Percentiles rank a stretch among this genome's conserved stretches.
These are phyloP conservation scores for Venturia carpophila DNA, from an alignment of 2,329 filamentous ascomycete species.

Conservation along the genomic window DNA sequence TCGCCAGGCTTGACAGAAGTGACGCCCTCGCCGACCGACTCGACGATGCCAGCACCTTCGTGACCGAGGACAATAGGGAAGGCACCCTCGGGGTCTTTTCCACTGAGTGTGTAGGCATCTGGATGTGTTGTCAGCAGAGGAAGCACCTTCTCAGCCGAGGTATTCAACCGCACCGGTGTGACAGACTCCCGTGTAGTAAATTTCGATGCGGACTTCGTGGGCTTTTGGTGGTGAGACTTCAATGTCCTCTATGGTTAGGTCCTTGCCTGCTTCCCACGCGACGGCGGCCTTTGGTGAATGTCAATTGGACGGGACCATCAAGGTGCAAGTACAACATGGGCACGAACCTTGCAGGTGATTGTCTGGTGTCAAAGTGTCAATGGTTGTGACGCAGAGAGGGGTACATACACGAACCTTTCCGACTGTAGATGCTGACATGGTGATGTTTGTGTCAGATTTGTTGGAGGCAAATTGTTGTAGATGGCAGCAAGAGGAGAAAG, in stretches of 20 bases:
- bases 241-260: conserved; percentile 80
- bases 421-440: conserved; percentile 47
- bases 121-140: neutral
- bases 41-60: conserved; percentile 37
- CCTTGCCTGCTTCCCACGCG: conserved; percentile 92
- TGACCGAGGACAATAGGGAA: conserved; percentile 38
- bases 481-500: too few relatives aligned
- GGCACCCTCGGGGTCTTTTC: conserved; percentile 83
- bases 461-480: neutral
- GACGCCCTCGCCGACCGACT: conserved; percentile 75
- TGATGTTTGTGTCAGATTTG: neutral
- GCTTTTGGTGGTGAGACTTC: conserved; percentile 85
- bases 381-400: conserved; percentile 10
- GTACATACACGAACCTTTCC: conserved; percentile 41
- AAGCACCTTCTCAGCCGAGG: neutral
- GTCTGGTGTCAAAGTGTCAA: conserved; percentile 47
- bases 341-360: conserved; percentile 89
- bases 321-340: conserved; percentile 84
- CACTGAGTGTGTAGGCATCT: conserved; percentile 57
- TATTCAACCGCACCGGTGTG: conserved; percentile 67
- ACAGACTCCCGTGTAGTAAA: conserved; percentile 97
- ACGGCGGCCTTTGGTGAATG: conserved; percentile 62
- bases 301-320: conserved; percentile 56
- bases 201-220: conserved; percentile 92
- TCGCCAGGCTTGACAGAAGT: conserved; percentile 91